Evolutionary conservation across 768 basidiomycete genomes (phyloP), one percentile per base, ranked within the genome.

Genomic region (Boletus eberwhitei): DNA sequence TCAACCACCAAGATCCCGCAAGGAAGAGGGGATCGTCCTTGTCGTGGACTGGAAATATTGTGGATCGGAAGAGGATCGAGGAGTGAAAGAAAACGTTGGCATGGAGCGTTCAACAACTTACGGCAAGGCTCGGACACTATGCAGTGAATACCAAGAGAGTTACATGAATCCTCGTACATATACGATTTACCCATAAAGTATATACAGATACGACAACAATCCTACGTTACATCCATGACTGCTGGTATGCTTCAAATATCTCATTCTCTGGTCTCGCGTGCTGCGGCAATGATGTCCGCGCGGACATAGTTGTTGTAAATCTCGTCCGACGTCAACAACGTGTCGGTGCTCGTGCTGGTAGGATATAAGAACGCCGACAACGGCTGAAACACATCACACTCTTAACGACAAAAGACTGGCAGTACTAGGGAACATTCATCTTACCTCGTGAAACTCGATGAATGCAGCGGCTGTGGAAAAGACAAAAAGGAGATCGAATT

Each of bases 251-350:
- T 31, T 31, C 31, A 31, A 19, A 32, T 17, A 21, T 21, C 32
- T 62, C 50, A 64, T 24, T 53, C 50, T 7, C 48, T 57, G 6
- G 48, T 41, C n/a, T 62, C 48, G 37, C 62, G 55, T 5, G 47
- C 50, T 43, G 58, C 42, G n/a, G 49, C 19, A 13, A 71, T 61
- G 24, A 87, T 79, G 67, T 84, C 81, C 51, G 75, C 75, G 38
- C 81, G 77, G 44, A 86, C 83, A 57, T 81, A 88, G 61, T 88
- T 86, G 71, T 88, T 81, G 71, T 89, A 90, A 38, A 90, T 63
- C 71, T 89, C 86, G 50, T 83, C 84, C 21, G 82, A 81, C 21
- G 85, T 83, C 53, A 90, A 70, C 38, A 90, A 73, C 3, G 84
- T 86, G 65, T 89, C 86, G 52, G 84, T 81, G 26, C 74, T 75